Evolutionary conservation across 148 eudicot species (phyloP).

Genomic region (Salicornia ramosissima): DNA sequence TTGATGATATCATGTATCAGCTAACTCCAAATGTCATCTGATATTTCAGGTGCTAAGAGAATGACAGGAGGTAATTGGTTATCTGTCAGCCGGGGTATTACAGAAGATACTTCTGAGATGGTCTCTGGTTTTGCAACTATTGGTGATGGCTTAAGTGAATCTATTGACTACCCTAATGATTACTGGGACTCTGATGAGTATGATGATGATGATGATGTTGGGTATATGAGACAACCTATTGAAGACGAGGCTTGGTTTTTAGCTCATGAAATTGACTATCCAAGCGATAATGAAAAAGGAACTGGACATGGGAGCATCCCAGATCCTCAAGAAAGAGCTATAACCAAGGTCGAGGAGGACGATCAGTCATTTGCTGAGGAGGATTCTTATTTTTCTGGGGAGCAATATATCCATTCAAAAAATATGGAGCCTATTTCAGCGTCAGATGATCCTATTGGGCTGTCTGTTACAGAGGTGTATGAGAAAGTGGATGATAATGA

Average conservation of each 20-base stretch:
- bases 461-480: constrained; percentile 57
- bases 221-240: constrained; percentile 98
- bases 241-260: constrained; percentile 99
- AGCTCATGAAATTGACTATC: constrained; percentile 98
- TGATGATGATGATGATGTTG: constrained; percentile 97
- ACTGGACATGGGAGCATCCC: constrained; percentile 69
- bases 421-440: constrained; percentile 53
- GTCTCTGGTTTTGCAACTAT: constrained; percentile 97
- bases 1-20: background rate
- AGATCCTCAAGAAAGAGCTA: constrained; percentile 66
- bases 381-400: constrained; percentile 93
- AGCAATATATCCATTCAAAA: constrained; percentile 62
- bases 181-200: constrained; percentile 99
- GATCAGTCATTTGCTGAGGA: constrained; percentile 93
- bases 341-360: constrained; percentile 79
- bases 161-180: constrained; percentile 87
- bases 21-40: constrained; percentile 7
- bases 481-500: constrained; percentile 58
- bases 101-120: constrained; percentile 90
- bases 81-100: constrained; percentile 91
- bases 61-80: constrained; percentile 89
- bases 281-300: constrained; percentile 96
- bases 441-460: constrained; percentile 62
- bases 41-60: constrained; percentile 64
- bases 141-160: constrained; percentile 96